A percentile compares a stretch with the other conserved stretches of the same genome.
Conservation (phyloP, 768 basidiomycete species). For the Melanogaster broomeanus region DNA sequence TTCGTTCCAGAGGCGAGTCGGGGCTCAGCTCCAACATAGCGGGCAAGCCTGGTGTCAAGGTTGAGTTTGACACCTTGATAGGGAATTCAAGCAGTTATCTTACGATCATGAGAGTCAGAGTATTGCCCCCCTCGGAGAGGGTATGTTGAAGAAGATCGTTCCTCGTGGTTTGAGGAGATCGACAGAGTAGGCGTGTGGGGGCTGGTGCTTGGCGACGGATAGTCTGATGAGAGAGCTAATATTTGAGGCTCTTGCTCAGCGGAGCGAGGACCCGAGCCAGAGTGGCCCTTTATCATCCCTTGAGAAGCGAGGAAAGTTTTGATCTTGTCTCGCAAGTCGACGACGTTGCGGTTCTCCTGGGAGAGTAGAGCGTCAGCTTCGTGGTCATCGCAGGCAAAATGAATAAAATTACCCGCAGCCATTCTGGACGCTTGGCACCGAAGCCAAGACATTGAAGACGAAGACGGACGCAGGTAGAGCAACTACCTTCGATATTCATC, state of each 20-base stretch:
- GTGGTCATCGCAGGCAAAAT: not conserved
- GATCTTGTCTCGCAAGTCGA: conserved; percentile 73
- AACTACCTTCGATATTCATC: conserved; percentile 58
- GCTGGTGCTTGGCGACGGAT: conserved; percentile 40
- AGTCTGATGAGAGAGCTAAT: conserved; percentile 48
- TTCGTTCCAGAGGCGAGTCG: conserved; percentile 34
- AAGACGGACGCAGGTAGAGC: conserved; percentile 77
- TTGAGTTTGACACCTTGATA: not conserved
- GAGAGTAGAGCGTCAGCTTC: conserved; percentile 15
- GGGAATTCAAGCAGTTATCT: not conserved
- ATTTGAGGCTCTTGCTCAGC: conserved; percentile 58
- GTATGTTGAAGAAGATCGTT: conserved; percentile 35
- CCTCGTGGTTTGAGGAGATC: conserved; percentile 41
- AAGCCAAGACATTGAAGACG: conserved; percentile 85
- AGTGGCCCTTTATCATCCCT: conserved; percentile 90
- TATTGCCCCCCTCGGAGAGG: conserved; percentile 32
- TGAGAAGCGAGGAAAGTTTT: conserved; percentile 77
- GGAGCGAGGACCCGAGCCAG: conserved; percentile 63
- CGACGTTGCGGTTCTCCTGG: conserved; percentile 70
- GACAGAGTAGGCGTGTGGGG: conserved; percentile 52
- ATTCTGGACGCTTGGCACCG: conserved; percentile 83
- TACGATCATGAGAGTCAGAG: conserved; percentile 30
- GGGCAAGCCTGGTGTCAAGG: conserved; percentile 25
- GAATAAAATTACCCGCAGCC: conserved; percentile 66
- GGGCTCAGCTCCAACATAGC: conserved; percentile 33